Evolutionary conservation across 805 yeast species (phyloP).

Genomic region (Kodamaea laetipori): DNA sequence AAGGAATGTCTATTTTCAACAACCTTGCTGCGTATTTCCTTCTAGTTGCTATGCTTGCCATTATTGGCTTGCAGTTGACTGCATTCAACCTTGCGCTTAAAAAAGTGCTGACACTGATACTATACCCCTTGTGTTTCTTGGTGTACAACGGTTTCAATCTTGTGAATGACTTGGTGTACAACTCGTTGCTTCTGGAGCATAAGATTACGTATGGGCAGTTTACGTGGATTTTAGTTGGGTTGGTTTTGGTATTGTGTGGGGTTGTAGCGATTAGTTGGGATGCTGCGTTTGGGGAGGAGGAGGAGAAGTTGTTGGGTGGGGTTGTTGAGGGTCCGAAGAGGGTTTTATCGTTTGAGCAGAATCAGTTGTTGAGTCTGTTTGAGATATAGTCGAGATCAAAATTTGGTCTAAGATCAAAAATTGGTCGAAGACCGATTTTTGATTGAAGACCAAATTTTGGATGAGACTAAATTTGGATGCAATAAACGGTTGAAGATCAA

Average conservation of each 20-base stretch:
- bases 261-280: constrained; percentile 67
- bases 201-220: constrained; percentile 51
- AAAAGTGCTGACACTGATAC: constrained; percentile 68
- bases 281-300: constrained; percentile 28
- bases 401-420: too few relatives aligned
- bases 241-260: constrained; percentile 60
- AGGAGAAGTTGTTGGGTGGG: constrained; percentile 7
- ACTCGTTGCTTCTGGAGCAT: constrained; percentile 56
- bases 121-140: constrained; percentile 85
- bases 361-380: constrained; percentile 40
- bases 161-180: constrained; percentile 51
- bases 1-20: constrained; percentile 16
- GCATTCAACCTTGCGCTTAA: constrained; percentile 74
- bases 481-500: too few relatives aligned
- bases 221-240: constrained; percentile 46
- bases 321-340: constrained; percentile 12
- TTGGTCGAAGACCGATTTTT: too few relatives aligned
- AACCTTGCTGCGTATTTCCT: constrained; percentile 43
- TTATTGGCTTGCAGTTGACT: constrained; percentile 71
- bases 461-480: too few relatives aligned
- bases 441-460: too few relatives aligned
- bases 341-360: constrained; percentile 54
- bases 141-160: constrained; percentile 70
- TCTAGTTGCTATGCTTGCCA: constrained; percentile 52
- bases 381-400: too few relatives aligned